These are phyloP conservation scores for Acanthamoeba triangularis DNA, from an alignment of 208 protist species.

Conservation along the genomic window DNA sequence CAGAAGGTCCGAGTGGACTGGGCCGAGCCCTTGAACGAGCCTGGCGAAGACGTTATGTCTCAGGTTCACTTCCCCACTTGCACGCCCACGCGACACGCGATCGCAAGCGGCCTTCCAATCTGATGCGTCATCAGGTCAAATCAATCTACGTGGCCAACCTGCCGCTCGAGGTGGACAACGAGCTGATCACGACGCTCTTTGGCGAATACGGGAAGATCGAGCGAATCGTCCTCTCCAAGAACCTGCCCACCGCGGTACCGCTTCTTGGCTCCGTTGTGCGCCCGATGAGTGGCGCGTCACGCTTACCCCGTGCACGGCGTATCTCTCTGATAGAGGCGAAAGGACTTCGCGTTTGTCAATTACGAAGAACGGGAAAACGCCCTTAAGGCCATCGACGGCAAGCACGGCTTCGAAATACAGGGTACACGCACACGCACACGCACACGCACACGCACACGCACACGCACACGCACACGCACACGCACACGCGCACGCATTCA, in stretches of 20 bases:
- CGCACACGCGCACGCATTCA: background rate
- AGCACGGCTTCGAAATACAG: background rate
- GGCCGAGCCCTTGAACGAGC: slow-evolving; percentile 69
- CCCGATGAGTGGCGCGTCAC: background rate
- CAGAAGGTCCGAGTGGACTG: slow-evolving; percentile 51
- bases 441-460: background rate
- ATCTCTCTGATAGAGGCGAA: background rate
- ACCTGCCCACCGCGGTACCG: slow-evolving; percentile 34
- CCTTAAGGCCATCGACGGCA: slow-evolving; percentile 57
- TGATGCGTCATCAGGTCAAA: background rate
- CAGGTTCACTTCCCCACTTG: background rate
- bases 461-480: background rate
- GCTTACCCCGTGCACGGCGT: background rate
- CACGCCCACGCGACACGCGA: background rate
- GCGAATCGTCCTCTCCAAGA: slow-evolving; percentile 69
- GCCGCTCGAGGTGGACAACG: slow-evolving; percentile 55
- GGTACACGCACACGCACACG: background rate
- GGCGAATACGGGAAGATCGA: slow-evolving; percentile 71
- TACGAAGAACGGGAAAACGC: slow-evolving; percentile 20
- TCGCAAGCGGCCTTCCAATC: background rate
- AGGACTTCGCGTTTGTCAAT: slow-evolving; percentile 74
- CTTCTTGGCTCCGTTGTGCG: background rate
- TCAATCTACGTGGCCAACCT: slow-evolving; percentile 70
- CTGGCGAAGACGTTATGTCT: slow-evolving; percentile 48
- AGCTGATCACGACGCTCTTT: slow-evolving; percentile 46